Base-by-base conservation (phyloP, 164 flowering plant genomes). In the Tetracentron sinense region DNA sequence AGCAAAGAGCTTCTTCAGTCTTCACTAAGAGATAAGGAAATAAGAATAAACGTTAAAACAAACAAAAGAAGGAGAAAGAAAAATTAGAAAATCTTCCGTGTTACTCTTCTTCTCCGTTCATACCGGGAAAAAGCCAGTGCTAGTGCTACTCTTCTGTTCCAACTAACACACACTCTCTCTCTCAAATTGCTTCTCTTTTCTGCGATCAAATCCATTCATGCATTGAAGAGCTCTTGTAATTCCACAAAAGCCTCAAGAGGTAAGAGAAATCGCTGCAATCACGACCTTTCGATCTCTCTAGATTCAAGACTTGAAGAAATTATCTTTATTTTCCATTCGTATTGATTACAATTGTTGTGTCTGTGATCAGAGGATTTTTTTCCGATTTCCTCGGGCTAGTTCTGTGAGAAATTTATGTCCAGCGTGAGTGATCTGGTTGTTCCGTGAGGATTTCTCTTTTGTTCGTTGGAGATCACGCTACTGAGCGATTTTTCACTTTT, bases 361-460 rank as follows among this genome's bases (percentile, higher is more conserved):
- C n/a, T n/a, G n/a, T n/a, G n/a, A n/a, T n/a, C n/a, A n/a, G n/a
- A n/a, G n/a, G n/a, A n/a, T n/a, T n/a, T n/a, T n/a, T n/a, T n/a
- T n/a, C n/a, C n/a, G n/a, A n/a, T n/a, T n/a, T n/a, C n/a, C n/a
- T n/a, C n/a, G n/a, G n/a, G n/a, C n/a, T n/a, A n/a, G n/a, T n/a
- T n/a, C n/a, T n/a, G n/a, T n/a, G n/a, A n/a, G n/a, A n/a, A n/a
- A n/a, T n/a, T n/a, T n/a, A n/a, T n/a, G n/a, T n/a, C 14, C 22
- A 22, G 56, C 1, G 44, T 5, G 46, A 30, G 44, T 49, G 56
- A 50, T 50, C 64, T 61, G 46, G 28, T 50, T 31, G 29, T 30
- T 30, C 29, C 31, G 26, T 21, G 27, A 47, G 7, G 2, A 19
- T 25, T 21, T 28, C n/a, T 20, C 31, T 26, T 29, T 61, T 42